phyloP scores from a whole-genome alignment of 306 rosid species.

The Lablab purpureus region DNA sequence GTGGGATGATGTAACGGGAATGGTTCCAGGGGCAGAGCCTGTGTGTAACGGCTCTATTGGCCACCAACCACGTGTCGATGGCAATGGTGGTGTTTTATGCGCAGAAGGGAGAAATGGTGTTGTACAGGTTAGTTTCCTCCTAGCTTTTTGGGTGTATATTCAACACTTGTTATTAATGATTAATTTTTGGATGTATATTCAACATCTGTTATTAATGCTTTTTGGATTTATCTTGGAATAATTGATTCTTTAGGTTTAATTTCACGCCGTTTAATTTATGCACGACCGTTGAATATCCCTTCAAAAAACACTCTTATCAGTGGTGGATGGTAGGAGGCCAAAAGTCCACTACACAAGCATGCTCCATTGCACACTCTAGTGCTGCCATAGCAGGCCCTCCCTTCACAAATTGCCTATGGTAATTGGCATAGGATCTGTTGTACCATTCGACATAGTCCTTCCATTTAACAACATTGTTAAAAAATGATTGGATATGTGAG shows the following conservation, averaged over 20 bases:
- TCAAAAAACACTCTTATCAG: not conserved
- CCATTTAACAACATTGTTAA: too few species aligned
- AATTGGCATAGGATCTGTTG: not conserved
- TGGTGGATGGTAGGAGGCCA: not conserved
- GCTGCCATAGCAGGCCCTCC: not conserved
- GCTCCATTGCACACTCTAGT: not conserved
- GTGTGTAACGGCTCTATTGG: constrained; percentile 47
- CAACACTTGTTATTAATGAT: constrained; percentile 19
- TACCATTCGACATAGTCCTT: not conserved
- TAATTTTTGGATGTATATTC: not conserved
- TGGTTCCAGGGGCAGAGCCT: constrained; percentile 72
- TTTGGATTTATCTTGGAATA: constrained; percentile 13
- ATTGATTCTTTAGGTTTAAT: constrained; percentile 29
- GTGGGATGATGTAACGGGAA: constrained; percentile 77
- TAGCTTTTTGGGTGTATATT: not conserved
- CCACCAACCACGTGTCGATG: constrained; percentile 47
- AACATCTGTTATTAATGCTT: constrained; percentile 23
- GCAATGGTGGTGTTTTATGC: constrained; percentile 46
- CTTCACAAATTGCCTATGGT: not conserved
- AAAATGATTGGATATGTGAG: too few species aligned
- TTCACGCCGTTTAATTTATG: constrained; percentile 19
- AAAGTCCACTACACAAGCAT: not conserved
- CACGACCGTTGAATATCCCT: not conserved
- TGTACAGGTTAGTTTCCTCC: constrained; percentile 57
- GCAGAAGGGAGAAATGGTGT: constrained; percentile 45